Percentiles rank a stretch among this genome's conserved stretches.
These are phyloP conservation scores for Arbutus unedo DNA, from an alignment of 148 eudicot species.

Conservation along the genomic window DNA sequence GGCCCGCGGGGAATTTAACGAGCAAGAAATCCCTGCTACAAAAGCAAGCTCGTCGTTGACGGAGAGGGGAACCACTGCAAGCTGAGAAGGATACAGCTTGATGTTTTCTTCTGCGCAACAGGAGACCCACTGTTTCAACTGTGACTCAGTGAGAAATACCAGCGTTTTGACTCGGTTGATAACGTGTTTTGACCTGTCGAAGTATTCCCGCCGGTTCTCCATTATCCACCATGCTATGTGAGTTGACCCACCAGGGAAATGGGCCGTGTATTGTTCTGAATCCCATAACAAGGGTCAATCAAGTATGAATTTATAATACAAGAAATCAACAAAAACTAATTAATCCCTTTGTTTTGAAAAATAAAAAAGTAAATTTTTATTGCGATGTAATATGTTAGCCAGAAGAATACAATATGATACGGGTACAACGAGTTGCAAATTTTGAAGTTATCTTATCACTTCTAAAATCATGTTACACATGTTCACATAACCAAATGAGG, in stretches of 20 bases:
- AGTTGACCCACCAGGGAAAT: conserved; percentile 64
- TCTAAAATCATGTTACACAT: too few relatives aligned
- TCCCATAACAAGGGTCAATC: background rate
- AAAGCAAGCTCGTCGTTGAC: conserved; percentile 93
- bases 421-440: too few relatives aligned
- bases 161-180: conserved; percentile 84
- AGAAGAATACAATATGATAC: too few relatives aligned
- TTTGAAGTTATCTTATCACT: too few relatives aligned
- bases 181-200: conserved; percentile 67
- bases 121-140: conserved; percentile 82
- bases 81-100: conserved; percentile 43
- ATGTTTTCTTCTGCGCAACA: conserved; percentile 88
- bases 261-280: conserved; percentile 67
- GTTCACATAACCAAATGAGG: too few relatives aligned
- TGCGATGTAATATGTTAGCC: too few relatives aligned
- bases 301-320: too few relatives aligned
- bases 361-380: too few relatives aligned
- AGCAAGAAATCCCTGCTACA: conserved; percentile 76
- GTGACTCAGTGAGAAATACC: conserved; percentile 76
- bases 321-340: too few relatives aligned
- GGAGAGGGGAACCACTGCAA: conserved; percentile 73
- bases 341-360: too few relatives aligned
- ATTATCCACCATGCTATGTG: conserved; percentile 99
- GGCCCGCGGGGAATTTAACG: conserved; percentile 36
- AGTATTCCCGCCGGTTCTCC: conserved; percentile 94